Evolutionary conservation across 441 rosid genomes (phyloP).

Genomic region (Daphne laureola): DNA sequence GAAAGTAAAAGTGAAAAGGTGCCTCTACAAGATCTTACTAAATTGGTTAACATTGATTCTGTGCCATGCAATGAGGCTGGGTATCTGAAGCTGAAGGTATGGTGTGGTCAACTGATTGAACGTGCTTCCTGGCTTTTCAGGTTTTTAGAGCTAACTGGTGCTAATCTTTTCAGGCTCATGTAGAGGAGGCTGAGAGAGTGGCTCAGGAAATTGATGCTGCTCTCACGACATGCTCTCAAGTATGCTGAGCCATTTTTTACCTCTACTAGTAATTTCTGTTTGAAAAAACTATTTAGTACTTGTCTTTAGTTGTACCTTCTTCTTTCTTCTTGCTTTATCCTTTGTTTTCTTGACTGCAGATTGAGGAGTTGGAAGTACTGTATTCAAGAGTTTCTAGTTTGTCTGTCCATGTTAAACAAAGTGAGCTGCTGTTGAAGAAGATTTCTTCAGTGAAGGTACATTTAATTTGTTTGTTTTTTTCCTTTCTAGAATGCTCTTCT

Average conservation of each 20-base stretch:
- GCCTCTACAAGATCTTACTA: conserved; percentile 33
- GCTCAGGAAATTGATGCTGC: conserved; percentile 48
- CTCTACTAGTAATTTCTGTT: too few species aligned
- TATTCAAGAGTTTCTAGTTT: conserved; percentile 44
- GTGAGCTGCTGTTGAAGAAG: conserved; percentile 46
- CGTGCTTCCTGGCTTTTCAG: conserved; percentile 12
- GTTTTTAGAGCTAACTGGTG: conserved; percentile 1
- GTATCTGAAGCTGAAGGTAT: conserved; percentile 70
- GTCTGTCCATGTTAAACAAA: conserved; percentile 48
- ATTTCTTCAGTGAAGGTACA: conserved; percentile 63
- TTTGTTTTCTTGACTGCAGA: conserved; percentile 28
- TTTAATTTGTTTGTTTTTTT: background rate
- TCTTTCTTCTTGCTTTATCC: conserved; percentile 9
- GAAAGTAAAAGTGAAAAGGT: conserved; percentile 37
- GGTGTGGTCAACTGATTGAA: conserved; percentile 14
- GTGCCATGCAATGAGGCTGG: conserved; percentile 64
- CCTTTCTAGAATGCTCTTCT: too few species aligned
- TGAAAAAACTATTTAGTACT: conserved; percentile 1
- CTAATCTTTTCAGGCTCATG: conserved; percentile 39
- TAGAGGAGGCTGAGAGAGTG: conserved; percentile 56
- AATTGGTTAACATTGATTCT: conserved; percentile 50
- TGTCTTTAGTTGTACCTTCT: conserved; percentile 4
- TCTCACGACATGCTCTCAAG: conserved; percentile 46
- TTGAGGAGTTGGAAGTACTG: conserved; percentile 59
- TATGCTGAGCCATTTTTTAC: conserved; percentile 10